Evolutionary conservation across 495 filamentous ascomycete genomes (phyloP), one percentile per base, ranked within the genome.

Genomic region (Letharia columbiana): DNA sequence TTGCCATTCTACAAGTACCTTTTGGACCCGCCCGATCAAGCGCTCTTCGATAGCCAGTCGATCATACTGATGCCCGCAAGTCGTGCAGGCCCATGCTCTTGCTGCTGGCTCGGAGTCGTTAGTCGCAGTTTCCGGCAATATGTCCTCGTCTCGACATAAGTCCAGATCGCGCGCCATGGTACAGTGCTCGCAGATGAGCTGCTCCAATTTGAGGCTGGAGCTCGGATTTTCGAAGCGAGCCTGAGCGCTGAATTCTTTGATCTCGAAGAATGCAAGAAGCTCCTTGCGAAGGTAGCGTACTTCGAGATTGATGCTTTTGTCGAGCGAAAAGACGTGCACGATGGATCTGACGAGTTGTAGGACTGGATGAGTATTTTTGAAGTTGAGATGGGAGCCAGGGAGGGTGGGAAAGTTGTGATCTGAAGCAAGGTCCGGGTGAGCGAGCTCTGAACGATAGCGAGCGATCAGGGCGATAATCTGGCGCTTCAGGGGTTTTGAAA

Each of bases 171-270:
- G 87, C 20, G 89, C 83, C 77, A 92, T 81, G 66, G 91, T 94
- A 76, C 95, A 98, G 69, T 88, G 87, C 56, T 88, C 85, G 76
- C 95, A 98, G 64, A 89, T 87, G 56, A 96, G 78, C 72, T 92
- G 89, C 4, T 82, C 72, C 17, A 98, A 77, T 65, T 83, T 86
- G 18, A 96, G 78, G 47, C 81, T 87, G 60, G 86, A 85, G 67
- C 87, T 90, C 0, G 94, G 94, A 72, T 98, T 98, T 66, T 83
- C 81, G 77, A 96, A 98, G 11, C 84, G 81, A 50, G 88, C 94
- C 60, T 94, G 90, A 68, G 86, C 83, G 79, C 86, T 89, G 77
- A 98, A 98, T 75, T 98, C 94, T 68, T 91, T 89, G 65, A 98
- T 84, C 54, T 98, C 93, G 73, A 97, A 96, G 60, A 97, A 80